phyloP scores from a whole-genome alignment of 1,139 yeast genomes.

The Geotrichum aggregatum region DNA sequence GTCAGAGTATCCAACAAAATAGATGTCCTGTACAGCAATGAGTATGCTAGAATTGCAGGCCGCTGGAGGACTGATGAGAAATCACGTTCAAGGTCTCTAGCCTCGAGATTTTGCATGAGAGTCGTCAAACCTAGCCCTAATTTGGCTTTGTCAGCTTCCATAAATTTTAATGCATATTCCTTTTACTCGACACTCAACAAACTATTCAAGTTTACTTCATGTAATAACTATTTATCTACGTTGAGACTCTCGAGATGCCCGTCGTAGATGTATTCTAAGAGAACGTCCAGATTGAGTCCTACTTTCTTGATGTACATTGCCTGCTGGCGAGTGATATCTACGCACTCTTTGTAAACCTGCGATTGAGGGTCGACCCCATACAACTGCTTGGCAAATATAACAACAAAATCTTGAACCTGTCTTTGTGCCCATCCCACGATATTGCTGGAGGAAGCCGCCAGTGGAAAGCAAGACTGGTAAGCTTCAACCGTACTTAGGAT shows the following conservation, averaged over 20 bases:
- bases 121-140: too few relatives aligned
- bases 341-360: constrained; percentile 48
- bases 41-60: too few relatives aligned
- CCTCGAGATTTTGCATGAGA: too few relatives aligned
- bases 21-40: too few relatives aligned
- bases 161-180: too few relatives aligned
- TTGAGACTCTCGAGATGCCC: background rate
- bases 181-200: too few relatives aligned
- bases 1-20: too few relatives aligned
- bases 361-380: constrained; percentile 55
- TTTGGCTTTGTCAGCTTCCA: too few relatives aligned
- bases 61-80: too few relatives aligned
- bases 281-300: constrained; percentile 68
- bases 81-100: too few relatives aligned
- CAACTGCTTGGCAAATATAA: constrained; percentile 60
- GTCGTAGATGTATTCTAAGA: constrained; percentile 24
- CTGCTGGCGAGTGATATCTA: constrained; percentile 54
- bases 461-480: constrained; percentile 44
- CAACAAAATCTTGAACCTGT: constrained; percentile 58
- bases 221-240: background rate
- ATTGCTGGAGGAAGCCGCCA: constrained; percentile 36
- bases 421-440: constrained; percentile 66
- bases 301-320: constrained; percentile 56
- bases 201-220: too few relatives aligned
- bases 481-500: constrained; percentile 48